Percentiles rank a stretch among this genome's conserved stretches.
Conservation (phyloP, 1,139 yeast genomes). For the Taphrina flavorubra region DNA sequence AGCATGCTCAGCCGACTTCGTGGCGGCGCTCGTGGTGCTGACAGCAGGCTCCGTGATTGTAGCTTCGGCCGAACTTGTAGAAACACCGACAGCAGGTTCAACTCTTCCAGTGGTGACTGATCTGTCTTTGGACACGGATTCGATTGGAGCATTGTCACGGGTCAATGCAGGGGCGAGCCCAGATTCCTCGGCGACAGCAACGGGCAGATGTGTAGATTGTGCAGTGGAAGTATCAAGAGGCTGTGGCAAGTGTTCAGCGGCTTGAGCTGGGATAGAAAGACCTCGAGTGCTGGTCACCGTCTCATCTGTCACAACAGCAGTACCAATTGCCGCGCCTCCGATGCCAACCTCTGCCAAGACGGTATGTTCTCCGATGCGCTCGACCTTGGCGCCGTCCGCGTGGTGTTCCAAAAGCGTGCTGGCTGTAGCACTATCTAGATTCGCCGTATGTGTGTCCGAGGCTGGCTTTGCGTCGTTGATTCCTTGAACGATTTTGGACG, state of each 20-base stretch:
- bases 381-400: constrained; percentile 34
- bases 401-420: constrained; percentile 20
- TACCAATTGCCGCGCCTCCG: constrained; percentile 38
- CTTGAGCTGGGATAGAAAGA: constrained; percentile 29
- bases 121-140: background rate
- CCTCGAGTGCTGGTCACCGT: constrained; percentile 21
- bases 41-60: background rate
- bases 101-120: background rate
- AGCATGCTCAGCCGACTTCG: background rate
- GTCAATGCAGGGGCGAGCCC: constrained; percentile 21
- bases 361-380: constrained; percentile 36
- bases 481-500: constrained; percentile 35
- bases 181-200: background rate
- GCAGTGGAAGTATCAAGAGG: background rate
- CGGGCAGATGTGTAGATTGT: background rate
- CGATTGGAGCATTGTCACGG: constrained; percentile 5
- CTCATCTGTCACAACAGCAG: constrained; percentile 36
- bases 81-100: background rate
- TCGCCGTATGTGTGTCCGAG: constrained; percentile 38
- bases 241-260: constrained; percentile 31
- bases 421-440: constrained; percentile 26
- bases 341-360: constrained; percentile 39
- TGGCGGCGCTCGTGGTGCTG: background rate
- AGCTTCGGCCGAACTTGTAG: background rate
- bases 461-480: constrained; percentile 13